A percentile compares a stretch with the other conserved stretches of the same genome.
phyloP scores from a whole-genome alignment of 1,139 yeast genomes.

The Yamadazyma triangularis region DNA sequence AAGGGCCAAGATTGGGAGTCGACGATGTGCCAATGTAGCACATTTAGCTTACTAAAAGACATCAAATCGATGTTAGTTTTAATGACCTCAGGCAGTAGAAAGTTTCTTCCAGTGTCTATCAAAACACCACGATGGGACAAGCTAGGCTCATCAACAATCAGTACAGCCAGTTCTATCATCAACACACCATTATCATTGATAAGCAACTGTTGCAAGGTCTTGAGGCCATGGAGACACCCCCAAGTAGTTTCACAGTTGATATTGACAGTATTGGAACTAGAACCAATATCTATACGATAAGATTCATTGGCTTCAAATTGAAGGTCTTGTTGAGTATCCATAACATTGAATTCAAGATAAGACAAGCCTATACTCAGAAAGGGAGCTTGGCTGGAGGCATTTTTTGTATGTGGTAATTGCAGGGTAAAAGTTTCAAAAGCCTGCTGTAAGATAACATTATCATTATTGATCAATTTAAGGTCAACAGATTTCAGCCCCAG shows the following conservation, averaged over 20 bases:
- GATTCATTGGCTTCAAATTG: neutral
- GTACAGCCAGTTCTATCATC: conserved; percentile 35
- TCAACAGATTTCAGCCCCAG: too few species aligned
- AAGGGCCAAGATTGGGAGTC: conserved; percentile 49
- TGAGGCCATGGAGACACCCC: neutral
- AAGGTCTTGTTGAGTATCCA: too few species aligned
- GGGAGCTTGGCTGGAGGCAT: too few species aligned
- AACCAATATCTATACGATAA: neutral
- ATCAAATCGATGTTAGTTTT: conserved; percentile 39
- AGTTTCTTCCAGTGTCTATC: conserved; percentile 44
- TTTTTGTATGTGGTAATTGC: too few species aligned
- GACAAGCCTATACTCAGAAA: too few species aligned
- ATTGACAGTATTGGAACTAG: neutral
- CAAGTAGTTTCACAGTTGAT: neutral
- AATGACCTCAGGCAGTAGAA: conserved; percentile 24
- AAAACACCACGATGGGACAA: conserved; percentile 43
- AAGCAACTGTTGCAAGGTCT: neutral
- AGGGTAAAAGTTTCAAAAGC: too few species aligned
- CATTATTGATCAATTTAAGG: too few species aligned
- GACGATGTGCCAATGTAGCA: conserved; percentile 44
- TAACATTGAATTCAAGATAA: too few species aligned
- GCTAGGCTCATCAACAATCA: conserved; percentile 33
- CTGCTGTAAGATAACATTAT: too few species aligned
- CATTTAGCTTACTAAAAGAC: conserved; percentile 39
- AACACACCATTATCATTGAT: too few species aligned